Evolutionary conservation across 495 filamentous ascomycete species (phyloP), one percentile per base, ranked within the genome.

Genomic region (Penicillium steckii): DNA sequence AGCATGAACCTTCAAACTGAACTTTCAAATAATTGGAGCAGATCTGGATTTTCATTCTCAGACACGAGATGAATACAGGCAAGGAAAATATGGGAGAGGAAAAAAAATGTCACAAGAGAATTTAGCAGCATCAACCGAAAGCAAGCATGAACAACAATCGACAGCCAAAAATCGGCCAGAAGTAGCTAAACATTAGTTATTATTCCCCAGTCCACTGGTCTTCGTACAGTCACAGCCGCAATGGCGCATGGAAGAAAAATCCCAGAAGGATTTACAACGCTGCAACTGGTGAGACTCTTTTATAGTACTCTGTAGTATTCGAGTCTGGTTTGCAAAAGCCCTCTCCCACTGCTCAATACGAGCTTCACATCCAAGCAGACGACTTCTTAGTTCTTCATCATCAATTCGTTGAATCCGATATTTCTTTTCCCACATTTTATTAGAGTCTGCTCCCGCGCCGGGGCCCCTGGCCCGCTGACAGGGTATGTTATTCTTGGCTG

Each of bases 341-440:
- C 58, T 57, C 50, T 68, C 67, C 17, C 65, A 61, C 9, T 47
- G 55, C 25, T 61, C 61, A 40, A 70, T 41, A 5, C 61, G 47
- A 19, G 63, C 59, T 44, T 73, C 68, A 18, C 66, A 66, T 8
- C 65, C 59, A 30, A 70, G 57, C 40, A 71, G 59, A 38, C 60
- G 66, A 29, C 50, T 64, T 5, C 70, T 63, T 17, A 66, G 46
- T 8, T 70, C 68, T 44, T 66, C 40, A 4, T 65, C 62, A n/a
- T 55, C 58, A 17, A 66, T 46, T 18, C 56, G 38, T 10, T 58
- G 43, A 25, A 61, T 55, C 17, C 55, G 52, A 50, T 53, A 55
- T 22, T 38, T 52, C 18, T 41, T 42, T 10, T 60, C 59, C 44
- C 46, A 50, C 10, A 43, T 8, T 15, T 29, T 22, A 27, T 60